A percentile compares a stretch with the other conserved stretches of the same genome.
These are phyloP conservation scores for Ramularia collo-cygni DNA, from an alignment of 2,329 filamentous ascomycete species.

Conservation along the genomic window DNA sequence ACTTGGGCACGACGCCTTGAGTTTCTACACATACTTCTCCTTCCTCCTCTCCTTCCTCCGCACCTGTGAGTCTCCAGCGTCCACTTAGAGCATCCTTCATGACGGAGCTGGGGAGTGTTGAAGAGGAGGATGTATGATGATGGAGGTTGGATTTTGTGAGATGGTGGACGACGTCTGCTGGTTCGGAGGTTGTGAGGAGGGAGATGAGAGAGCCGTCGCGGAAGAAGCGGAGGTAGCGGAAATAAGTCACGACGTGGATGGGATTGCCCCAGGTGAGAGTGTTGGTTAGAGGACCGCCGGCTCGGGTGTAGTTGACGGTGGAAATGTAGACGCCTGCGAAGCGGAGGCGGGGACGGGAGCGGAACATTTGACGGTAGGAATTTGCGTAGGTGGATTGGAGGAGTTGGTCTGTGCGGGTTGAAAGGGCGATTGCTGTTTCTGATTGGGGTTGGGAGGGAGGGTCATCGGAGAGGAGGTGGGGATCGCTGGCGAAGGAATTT, in stretches of 20 bases:
- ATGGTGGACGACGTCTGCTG: constrained; percentile 78
- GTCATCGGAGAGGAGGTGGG: not conserved
- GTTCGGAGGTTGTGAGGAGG: constrained; percentile 73
- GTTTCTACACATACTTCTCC: constrained; percentile 78
- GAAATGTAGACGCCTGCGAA: constrained; percentile 96
- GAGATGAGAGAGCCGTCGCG: constrained; percentile 79
- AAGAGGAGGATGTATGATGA: constrained; percentile 34
- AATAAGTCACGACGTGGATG: constrained; percentile 95
- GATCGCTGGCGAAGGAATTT: constrained; percentile 11
- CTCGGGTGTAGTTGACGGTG: constrained; percentile 88
- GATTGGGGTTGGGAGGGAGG: constrained; percentile 17
- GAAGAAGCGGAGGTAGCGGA: constrained; percentile 92
- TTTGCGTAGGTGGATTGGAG: constrained; percentile 25
- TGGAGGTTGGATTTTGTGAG: constrained; percentile 64
- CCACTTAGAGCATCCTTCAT: constrained; percentile 64
- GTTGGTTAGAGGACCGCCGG: constrained; percentile 65
- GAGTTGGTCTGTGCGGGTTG: constrained; percentile 21
- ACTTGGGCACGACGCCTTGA: constrained; percentile 70
- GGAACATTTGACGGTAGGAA: constrained; percentile 63
- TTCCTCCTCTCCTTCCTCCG: constrained; percentile 41
- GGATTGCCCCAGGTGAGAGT: constrained; percentile 71
- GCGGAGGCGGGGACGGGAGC: constrained; percentile 72
- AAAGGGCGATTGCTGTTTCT: constrained; percentile 15
- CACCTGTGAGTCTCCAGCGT: constrained; percentile 54
- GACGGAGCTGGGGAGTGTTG: constrained; percentile 43